Evolutionary conservation across 169 alveolate species (phyloP), one percentile per base, ranked within the genome.

Genomic region (Cytauxzoon felis): DNA sequence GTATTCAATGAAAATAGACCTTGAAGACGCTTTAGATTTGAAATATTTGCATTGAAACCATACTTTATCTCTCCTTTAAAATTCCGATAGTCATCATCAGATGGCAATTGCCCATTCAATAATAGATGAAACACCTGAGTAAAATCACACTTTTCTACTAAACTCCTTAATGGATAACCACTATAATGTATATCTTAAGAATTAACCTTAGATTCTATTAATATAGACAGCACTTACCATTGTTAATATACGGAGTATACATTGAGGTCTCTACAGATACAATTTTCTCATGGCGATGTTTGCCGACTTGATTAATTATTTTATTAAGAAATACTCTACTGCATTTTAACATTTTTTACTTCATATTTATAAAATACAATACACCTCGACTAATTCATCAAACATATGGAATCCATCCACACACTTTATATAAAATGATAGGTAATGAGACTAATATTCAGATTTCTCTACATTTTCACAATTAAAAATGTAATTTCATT

Each of bases 191-290:
- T 33, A 19, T 72, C 82, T 72, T n/a, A n/a, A n/a, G 61, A 60
- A 38, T 11, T 47, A 38, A 5, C 3, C 0, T 21, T 29, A 4
- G n/a, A 21, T 18, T 1, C 33, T 8, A 34, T 43, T 8, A 4
- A 18, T 30, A 0, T 19, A 49, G 26, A 30, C 38, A 2, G 3
- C 5, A 7, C 19, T 16, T 23, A 60, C 68, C 75, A 24, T 41
- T 49, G 27, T 61, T 59, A 29, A 61, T 72, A 26, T 36, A 6
- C 3, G 82, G 75, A 0, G 82, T 62, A 62, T 72, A 72, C 42
- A 72, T 59, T 58, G 50, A 61, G 5, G 82, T 72, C 40, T 72
- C 82, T 9, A 62, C 82, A 11, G 68, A 41, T 4, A 72, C 49
- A 30, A 72, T 16, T 36, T 38, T 49, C 19, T 52, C 23, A 26